Evolutionary conservation across 75 land plant species (phyloP), one percentile per base, ranked within the genome.

Genomic region (Cupressus sempervirens): DNA sequence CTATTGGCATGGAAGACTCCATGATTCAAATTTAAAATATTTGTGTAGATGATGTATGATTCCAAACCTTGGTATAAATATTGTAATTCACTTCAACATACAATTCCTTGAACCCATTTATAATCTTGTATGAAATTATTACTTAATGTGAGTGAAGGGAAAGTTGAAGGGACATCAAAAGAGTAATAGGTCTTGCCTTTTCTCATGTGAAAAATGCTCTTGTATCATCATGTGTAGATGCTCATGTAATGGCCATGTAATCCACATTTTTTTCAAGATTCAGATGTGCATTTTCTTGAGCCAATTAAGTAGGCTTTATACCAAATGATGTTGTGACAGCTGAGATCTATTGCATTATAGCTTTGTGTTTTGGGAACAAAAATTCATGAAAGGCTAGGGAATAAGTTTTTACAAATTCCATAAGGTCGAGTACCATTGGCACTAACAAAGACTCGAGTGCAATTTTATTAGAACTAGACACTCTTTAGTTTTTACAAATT

Each of bases 1-100:
- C 93, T 32, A 88, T 93, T 53, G 94, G 93, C 41, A 91, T 91
- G 90, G 94, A 91, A 18, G 92, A 93, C 58, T 85, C 91, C 48
- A 80, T 90, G 40, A 89, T 93, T 76, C 93, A 91, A 79, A 91
- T 93, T 29, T 93, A 93, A 85, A 93, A 93, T 87, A 90, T 92
- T 72, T 86, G 92, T 35, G 86, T 92, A 0, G 93, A 91, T 76
- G 90, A 90, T 89, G 93, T 90, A 58, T 16, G 20, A 62, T 48
- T 52, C 38, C 62, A 54, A 82, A 50, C 62, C 50, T 82, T 52
- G 38, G 26, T 84, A 32, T 34, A 40, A 29, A 67, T 84, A 30
- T 84, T 20, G 84, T 40, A 36, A 18, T 83, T 35, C 23, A 32
- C 15, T n/a, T 7, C 12, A 7, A 11, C 9, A 9, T 34, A 38